A percentile compares a stretch with the other conserved stretches of the same genome.
These are phyloP conservation scores for Sarcodon aspratus DNA, from an alignment of 768 basidiomycete genomes.

Conservation along the genomic window DNA sequence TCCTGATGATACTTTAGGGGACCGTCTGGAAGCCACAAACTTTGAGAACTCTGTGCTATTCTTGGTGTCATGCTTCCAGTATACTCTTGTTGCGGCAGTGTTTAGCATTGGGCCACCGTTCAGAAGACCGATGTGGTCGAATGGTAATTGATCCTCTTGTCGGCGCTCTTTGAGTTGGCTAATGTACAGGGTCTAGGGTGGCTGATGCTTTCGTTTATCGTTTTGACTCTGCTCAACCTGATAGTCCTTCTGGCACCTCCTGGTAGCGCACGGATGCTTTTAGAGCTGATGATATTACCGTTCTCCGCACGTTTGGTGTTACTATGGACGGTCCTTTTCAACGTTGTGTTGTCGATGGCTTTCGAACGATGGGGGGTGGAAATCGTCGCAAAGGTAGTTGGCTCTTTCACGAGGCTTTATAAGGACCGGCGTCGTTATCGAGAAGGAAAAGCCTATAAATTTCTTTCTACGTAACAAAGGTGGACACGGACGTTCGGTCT, in stretches of 20 bases:
- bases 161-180: neutral
- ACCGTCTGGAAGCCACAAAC: conserved; percentile 74
- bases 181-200: conserved; percentile 35
- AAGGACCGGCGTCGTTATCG: conserved; percentile 32
- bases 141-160: conserved; percentile 42
- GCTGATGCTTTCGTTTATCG: conserved; percentile 68
- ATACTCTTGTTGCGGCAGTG: conserved; percentile 91
- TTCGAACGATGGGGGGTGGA: conserved; percentile 75
- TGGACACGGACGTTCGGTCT: too few species aligned
- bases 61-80: conserved; percentile 95
- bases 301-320: conserved; percentile 56
- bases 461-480: conserved; percentile 24
- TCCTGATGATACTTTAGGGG: conserved; percentile 34
- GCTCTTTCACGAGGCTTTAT: conserved; percentile 29
- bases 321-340: conserved; percentile 53
- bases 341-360: conserved; percentile 56
- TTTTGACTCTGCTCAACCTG: conserved; percentile 62
- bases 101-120: conserved; percentile 98
- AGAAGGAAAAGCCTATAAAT: conserved; percentile 77
- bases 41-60: conserved; percentile 91
- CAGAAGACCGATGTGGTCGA: conserved; percentile 90
- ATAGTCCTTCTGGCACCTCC: conserved; percentile 71
- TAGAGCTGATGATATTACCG: conserved; percentile 74
- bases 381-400: conserved; percentile 43
- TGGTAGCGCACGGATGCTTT: conserved; percentile 37